Evolutionary conservation across 495 filamentous ascomycete species (phyloP), one percentile per base, ranked within the genome.

Genomic region (Chaetomium cochliodes): DNA sequence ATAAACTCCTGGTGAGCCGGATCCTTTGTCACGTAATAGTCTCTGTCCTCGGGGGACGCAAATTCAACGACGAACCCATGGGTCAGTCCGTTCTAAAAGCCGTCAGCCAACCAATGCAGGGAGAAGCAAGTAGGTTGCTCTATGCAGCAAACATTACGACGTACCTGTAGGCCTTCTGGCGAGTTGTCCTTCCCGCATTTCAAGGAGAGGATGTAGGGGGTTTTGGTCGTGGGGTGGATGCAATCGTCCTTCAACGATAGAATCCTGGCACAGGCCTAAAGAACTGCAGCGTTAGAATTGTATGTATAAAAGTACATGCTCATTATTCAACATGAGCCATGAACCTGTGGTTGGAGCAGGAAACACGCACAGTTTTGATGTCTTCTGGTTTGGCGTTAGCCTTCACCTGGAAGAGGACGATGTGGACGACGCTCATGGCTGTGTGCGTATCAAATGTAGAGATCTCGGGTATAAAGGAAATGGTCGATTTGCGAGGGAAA

Each of bases 1-100:
- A 79, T 72, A 56, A 84, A 86, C 0, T 37, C 74, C 41, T 73
- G 53, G 70, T 88, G 85, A 2, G 70, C 77, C 3, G 79, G 80
- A 65, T 88, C 85, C 3, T 77, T 58, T 8, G 75, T 58, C 28
- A 82, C 65, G 66, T 86, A 88, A 69, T 85, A 88, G 26, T 83
- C 71, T n/a, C 84, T 75, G 65, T 88, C 87, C 61, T 82, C 80
- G 13, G 72, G 67, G 39, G 73, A 85, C 18, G 80, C 82, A 66
- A 91, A 90, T 63, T 88, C 82, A 15, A 82, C 71, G 0, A 90
- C 78, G 63, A 90, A 90, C 0, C 73, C 84, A 67, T 92, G 86
- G 2, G 82, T 82, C 47, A 83, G 78, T 0, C 78, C 83, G 23
- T 74, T 72, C 84, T 88, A 5, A 28, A 39, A 52, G 52, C 58